Conservation (phyloP, 805 yeast genomes). For the Sugiyamaella marilandica region DNA sequence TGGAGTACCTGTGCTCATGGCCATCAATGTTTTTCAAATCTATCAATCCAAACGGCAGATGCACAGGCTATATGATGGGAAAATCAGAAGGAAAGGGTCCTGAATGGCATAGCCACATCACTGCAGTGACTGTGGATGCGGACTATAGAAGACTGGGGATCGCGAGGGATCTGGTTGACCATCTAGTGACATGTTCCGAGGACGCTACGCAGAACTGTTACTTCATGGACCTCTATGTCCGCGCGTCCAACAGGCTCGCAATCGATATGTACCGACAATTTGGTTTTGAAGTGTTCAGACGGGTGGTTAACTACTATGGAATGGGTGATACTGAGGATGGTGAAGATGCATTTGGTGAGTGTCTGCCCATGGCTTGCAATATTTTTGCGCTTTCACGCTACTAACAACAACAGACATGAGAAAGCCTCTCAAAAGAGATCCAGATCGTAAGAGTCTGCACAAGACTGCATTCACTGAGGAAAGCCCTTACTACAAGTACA, state of each 20-base stretch:
- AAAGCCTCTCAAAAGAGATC: constrained; percentile 35
- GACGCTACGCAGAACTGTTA: constrained; percentile 74
- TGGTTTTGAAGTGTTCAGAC: constrained; percentile 77
- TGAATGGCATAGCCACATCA: constrained; percentile 95
- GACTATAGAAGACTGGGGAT: constrained; percentile 80
- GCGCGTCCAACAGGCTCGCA: constrained; percentile 77
- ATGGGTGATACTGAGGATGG: constrained; percentile 41
- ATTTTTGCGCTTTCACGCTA: too few relatives aligned
- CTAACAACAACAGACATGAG: constrained; percentile 37
- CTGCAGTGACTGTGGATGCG: constrained; percentile 88
- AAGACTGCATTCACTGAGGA: constrained; percentile 28
- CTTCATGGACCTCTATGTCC: constrained; percentile 87
- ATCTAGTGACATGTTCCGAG: constrained; percentile 69
- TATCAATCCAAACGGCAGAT: constrained; percentile 35
- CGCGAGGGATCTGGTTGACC: constrained; percentile 72
- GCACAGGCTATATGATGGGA: constrained; percentile 68
- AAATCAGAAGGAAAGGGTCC: constrained; percentile 81
- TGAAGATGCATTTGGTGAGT: constrained; percentile 84
- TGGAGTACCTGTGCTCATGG: constrained; percentile 79
- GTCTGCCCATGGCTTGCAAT: not conserved
- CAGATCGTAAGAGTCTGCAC: constrained; percentile 24
- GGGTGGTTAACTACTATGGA: constrained; percentile 89
- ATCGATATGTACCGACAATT: constrained; percentile 76
- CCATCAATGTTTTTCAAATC: constrained; percentile 86
- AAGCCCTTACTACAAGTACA: constrained; percentile 24